phyloP scores from a whole-genome alignment of 441 rosid genomes.

The Cnidoscolus chayamansa region DNA sequence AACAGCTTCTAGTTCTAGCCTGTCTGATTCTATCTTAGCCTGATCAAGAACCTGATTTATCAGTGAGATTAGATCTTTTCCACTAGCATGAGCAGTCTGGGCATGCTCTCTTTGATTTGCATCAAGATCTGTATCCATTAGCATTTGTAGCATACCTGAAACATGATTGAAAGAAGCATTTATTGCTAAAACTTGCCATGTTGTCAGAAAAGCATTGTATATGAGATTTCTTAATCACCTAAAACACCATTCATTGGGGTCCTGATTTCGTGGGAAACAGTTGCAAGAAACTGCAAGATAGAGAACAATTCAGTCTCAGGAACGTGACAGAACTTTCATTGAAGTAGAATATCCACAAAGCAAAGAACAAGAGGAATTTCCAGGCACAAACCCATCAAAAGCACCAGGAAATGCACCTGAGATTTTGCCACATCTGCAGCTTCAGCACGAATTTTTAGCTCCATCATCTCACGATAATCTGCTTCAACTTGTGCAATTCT shows the following conservation, averaged over 20 bases:
- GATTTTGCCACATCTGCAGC: conserved; percentile 99
- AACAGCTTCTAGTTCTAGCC: conserved; percentile 83
- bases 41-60: conserved; percentile 95
- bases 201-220: conserved; percentile 14
- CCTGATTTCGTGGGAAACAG: conserved; percentile 97
- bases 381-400: conserved; percentile 13
- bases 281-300: conserved; percentile 84
- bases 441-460: conserved; percentile 89
- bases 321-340: conserved; percentile 1
- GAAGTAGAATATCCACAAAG: not conserved
- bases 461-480: conserved; percentile 64
- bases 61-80: conserved; percentile 74
- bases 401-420: conserved; percentile 50
- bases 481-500: conserved; percentile 76
- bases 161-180: conserved; percentile 23
- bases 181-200: conserved; percentile 17
- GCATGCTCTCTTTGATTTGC: conserved; percentile 74
- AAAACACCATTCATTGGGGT: conserved; percentile 98
- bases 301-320: conserved; percentile 16
- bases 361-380: conserved; percentile 14
- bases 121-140: conserved; percentile 86
- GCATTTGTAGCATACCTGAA: conserved; percentile 90
- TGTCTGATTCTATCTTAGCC: conserved; percentile 96
- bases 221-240: conserved; percentile 43
- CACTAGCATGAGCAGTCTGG: conserved; percentile 83